A percentile compares a stretch with the other conserved stretches of the same genome.
Conservation (phyloP, 2,329 filamentous ascomycete species). For the Fusarium ambrosium region DNA sequence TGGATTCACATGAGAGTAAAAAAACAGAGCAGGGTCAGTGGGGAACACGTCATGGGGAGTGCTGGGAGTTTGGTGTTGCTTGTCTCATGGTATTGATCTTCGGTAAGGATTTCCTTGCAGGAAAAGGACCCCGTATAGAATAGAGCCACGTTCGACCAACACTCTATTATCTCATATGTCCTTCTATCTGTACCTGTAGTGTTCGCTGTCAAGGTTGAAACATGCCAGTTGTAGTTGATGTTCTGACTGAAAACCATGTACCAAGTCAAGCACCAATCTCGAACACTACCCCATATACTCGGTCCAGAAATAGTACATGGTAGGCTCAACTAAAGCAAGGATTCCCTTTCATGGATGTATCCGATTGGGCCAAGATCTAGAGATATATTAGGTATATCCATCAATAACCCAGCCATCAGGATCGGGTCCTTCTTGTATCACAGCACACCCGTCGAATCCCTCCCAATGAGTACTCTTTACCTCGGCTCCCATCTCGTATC, state of each 20-base stretch:
- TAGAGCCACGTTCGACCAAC: neutral
- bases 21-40: neutral
- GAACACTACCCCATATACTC: neutral
- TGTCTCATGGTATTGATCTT: neutral
- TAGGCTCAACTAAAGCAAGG: neutral
- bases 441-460: neutral
- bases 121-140: neutral
- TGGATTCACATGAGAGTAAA: neutral
- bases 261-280: neutral
- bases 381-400: neutral
- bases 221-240: neutral
- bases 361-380: neutral
- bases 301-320: neutral
- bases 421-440: neutral
- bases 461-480: neutral
- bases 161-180: neutral
- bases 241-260: neutral
- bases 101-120: neutral
- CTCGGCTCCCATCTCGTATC: neutral
- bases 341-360: neutral
- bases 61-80: neutral
- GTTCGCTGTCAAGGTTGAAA: neutral
- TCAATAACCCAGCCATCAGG: neutral
- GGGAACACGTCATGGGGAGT: constrained; percentile 18
- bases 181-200: neutral